These are phyloP conservation scores for Nicotiana noctiflora DNA, from an alignment of 257 asterid genomes.

Conservation along the genomic window DNA sequence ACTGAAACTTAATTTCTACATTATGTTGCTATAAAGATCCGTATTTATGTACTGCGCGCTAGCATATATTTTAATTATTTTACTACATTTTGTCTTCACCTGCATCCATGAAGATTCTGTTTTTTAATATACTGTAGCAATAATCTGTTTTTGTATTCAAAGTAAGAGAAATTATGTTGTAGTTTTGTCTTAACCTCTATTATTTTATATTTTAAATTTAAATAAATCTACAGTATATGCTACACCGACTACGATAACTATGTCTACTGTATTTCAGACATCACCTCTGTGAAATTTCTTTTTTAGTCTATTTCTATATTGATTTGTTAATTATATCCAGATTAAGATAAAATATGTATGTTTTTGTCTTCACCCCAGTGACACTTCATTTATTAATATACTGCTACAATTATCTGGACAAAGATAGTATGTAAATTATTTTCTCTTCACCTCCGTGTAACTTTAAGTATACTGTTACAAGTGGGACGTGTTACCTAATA, in stretches of 20 bases:
- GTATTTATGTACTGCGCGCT: too few relatives aligned
- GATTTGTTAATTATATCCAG: neutral
- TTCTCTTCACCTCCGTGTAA: neutral
- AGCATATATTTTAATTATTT: too few relatives aligned
- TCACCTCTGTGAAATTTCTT: neutral
- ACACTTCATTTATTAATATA: neutral
- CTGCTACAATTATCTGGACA: neutral
- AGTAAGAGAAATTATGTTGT: neutral
- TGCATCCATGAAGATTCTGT: neutral
- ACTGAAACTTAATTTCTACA: too few relatives aligned
- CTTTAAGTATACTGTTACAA: neutral
- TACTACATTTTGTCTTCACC: neutral
- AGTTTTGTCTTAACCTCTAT: neutral
- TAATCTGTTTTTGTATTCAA: too few relatives aligned
- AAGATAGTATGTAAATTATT: neutral
- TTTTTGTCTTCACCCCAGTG: neutral
- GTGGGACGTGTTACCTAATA: neutral
- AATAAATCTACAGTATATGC: too few relatives aligned
- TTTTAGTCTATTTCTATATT: neutral
- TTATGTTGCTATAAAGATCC: too few relatives aligned
- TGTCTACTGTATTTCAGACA: neutral
- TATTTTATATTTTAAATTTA: too few relatives aligned
- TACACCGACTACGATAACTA: neutral
- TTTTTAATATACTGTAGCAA: too few relatives aligned
- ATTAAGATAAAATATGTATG: neutral